A percentile compares a stretch with the other conserved stretches of the same genome.
Evolutionary conservation across 2,329 filamentous ascomycete species (phyloP).

Genomic region (Macroventuria anomochaeta): DNA sequence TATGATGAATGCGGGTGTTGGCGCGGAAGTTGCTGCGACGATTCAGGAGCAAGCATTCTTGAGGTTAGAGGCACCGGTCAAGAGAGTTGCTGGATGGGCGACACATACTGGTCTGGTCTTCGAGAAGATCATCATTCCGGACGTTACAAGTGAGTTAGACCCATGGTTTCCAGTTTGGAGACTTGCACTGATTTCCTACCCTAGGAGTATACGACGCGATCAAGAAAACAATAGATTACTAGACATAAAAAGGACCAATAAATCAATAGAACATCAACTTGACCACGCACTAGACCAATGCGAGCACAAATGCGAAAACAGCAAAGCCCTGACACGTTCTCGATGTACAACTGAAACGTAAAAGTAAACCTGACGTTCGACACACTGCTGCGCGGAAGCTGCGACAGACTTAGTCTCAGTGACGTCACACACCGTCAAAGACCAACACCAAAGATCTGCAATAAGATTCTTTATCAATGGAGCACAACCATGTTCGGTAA

Average conservation of each 20-base stretch:
- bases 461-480: neutral
- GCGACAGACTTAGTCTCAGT: slow-evolving; percentile 26
- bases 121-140: slow-evolving; percentile 75
- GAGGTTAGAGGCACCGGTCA: slow-evolving; percentile 82
- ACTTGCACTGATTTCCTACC: too few species aligned
- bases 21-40: slow-evolving; percentile 85
- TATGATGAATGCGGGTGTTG: slow-evolving; percentile 88
- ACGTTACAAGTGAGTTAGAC: slow-evolving; percentile 77
- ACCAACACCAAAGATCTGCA: neutral
- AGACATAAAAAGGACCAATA: neutral
- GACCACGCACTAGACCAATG: neutral
- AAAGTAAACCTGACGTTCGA: neutral
- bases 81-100: slow-evolving; percentile 86
- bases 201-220: slow-evolving; percentile 59
- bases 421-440: slow-evolving; percentile 35
- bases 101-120: slow-evolving; percentile 81
- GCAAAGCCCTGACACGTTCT: neutral
- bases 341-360: neutral
- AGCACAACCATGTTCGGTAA: neutral
- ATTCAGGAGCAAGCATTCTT: slow-evolving; percentile 89
- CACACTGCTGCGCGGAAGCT: slow-evolving; percentile 1
- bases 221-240: slow-evolving; percentile 56
- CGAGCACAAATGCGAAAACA: neutral
- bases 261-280: neutral
- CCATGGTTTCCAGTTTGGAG: too few species aligned